These are phyloP conservation scores for Pelargonium nanum DNA, from an alignment of 345 rosid genomes.

Conservation along the genomic window DNA sequence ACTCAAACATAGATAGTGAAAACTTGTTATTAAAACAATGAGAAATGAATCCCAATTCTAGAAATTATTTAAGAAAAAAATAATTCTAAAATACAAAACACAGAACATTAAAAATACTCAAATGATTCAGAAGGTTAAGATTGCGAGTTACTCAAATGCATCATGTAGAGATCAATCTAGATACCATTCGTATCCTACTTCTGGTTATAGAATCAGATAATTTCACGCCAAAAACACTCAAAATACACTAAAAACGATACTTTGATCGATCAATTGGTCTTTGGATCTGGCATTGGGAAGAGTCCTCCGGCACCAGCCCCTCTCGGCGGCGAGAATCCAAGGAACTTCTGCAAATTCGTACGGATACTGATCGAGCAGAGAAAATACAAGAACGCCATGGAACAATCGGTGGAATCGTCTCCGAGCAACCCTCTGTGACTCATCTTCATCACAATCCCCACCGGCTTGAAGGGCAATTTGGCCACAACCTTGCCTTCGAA, in stretches of 20 bases:
- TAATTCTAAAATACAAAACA: background rate
- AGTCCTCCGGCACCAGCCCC: constrained; percentile 54
- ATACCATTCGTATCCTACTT: background rate
- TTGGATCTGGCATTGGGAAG: constrained; percentile 94
- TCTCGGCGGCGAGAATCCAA: constrained; percentile 74
- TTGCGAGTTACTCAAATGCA: background rate
- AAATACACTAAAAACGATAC: background rate
- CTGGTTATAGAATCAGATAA: background rate
- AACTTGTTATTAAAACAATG: background rate
- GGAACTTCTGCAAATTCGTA: constrained; percentile 76
- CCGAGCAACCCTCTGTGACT: constrained; percentile 82
- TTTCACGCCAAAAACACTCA: background rate
- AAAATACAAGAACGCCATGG: constrained; percentile 85
- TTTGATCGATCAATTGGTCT: constrained; percentile 44
- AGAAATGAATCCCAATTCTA: too few relatives aligned
- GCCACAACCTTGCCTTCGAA: constrained; percentile 96
- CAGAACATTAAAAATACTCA: background rate
- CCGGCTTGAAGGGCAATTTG: constrained; percentile 74
- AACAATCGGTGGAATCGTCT: constrained; percentile 79
- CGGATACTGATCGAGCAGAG: constrained; percentile 84
- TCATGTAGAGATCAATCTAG: background rate
- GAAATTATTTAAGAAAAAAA: background rate
- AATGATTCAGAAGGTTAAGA: background rate
- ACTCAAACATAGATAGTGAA: background rate
- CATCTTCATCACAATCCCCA: constrained; percentile 82